Base-by-base conservation (phyloP, 148 eudicot genomes). In the Spergularia marina region DNA sequence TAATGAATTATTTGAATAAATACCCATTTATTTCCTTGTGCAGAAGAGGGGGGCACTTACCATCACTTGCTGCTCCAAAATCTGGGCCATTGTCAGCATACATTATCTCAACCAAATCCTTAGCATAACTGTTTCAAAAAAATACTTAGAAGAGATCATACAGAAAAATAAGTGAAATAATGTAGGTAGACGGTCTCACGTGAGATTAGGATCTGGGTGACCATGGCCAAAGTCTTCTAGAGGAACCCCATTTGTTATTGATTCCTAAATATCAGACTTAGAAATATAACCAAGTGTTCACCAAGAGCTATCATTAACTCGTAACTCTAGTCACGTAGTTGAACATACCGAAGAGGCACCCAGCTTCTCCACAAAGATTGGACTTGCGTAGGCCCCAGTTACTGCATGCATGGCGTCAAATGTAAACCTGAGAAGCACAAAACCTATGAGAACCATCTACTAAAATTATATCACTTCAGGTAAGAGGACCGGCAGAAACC, bases 351-450 rank as follows among this genome's bases (percentile, higher is more conserved):
- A 79, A 79, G 83, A 84, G 70, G 98, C 97, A 84, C 98, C 99
- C 49, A 96, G 86, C 87, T 87, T 96, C 74, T 96, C 98, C 64
- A 96, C 97, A 82, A 92, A 96, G 71, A 96, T 96, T 53, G 99
- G 99, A 66, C 90, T 88, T 78, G 99, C 98, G 84, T 96, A 96
- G 83, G 99, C 97, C 83, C 99, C 99, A 13, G 93, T 86, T 65
- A 96, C 94, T 62, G 99, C 98, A 89, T 96, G 98, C 99, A 92
- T 96, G 76, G 99, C 99, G 78, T 96, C 99, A 84, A 92, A 96
- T 76, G 85, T 79, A 81, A 96, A 87, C 91, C 99, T 96, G 91
- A 68, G 61, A 76, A 79, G 57, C 49, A 53, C 10, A 53, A 21
- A 12, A 15, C 34, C 2, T 30, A 7, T 52, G 59, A 58, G 21